Conservation (phyloP, 805 yeast species). For the Kazachstania psychrophila region DNA sequence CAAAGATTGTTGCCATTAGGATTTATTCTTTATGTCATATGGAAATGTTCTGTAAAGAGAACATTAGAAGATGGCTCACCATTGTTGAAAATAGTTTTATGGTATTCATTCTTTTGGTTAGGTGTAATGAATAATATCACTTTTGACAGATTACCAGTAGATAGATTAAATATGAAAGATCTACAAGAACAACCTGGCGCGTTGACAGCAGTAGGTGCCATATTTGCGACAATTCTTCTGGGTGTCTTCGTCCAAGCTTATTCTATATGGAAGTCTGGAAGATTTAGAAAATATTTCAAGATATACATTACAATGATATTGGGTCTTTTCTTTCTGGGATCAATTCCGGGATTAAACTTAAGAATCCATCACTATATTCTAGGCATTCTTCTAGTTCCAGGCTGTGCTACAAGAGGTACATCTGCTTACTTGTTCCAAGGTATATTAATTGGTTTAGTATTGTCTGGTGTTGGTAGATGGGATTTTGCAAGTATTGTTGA, state of each 20-base stretch:
- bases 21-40: conserved; percentile 60
- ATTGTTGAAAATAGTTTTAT: conserved; percentile 33
- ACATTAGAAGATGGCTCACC: conserved; percentile 41
- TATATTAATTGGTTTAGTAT: conserved; percentile 63
- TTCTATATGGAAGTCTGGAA: conserved; percentile 70
- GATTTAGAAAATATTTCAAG: conserved; percentile 48
- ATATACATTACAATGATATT: conserved; percentile 42
- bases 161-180: conserved; percentile 66
- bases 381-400: conserved; percentile 72
- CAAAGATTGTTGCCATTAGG: conserved; percentile 68
- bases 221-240: conserved; percentile 38
- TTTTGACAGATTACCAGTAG: conserved; percentile 82
- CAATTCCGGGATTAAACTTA: conserved; percentile 58
- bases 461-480: conserved; percentile 88
- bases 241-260: conserved; percentile 69
- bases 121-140: conserved; percentile 81
- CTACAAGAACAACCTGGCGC: conserved; percentile 73
- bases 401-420: conserved; percentile 66
- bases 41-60: conserved; percentile 45
- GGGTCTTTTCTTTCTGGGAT: conserved; percentile 37
- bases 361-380: conserved; percentile 77
- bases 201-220: conserved; percentile 46
- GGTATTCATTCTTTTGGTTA: conserved; percentile 79
- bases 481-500: conserved; percentile 86
- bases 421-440: conserved; percentile 77